Base-by-base conservation (phyloP, 371 early-diverging fungal genomes). In the Dinochytrium kinnereticum region DNA sequence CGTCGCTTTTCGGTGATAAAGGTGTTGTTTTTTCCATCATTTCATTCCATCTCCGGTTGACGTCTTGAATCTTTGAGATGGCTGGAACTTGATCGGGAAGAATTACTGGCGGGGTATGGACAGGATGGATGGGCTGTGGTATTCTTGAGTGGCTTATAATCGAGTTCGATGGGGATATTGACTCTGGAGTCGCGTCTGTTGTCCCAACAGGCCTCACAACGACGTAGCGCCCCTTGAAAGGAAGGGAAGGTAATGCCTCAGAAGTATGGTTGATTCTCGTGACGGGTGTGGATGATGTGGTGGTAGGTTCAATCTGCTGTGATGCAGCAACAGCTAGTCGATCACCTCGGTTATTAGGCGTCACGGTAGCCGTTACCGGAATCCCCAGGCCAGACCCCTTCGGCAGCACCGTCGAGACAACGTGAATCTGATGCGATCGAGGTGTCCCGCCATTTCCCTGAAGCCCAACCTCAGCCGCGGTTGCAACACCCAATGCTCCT, bases 41-140 rank as follows among this genome's bases (percentile, higher is more conserved):
- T 30, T 66, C 66, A 40, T 66, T 66, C 66, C 66, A 66, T 44
- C 66, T 38, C n/a, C 66, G 38, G 28, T 66, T 66, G 5, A 66
- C 30, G 44, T 37, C 66, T 2, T 66, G 44, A 44, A 66, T 66
- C 19, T 40, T 30, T 3, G 49, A 66, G 26, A 10, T 24, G 26
- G 64, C 64, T 64, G 44, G 28, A 13, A 36, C 33, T 30, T 55
- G n/a, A n/a, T 55, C 10, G 24, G 49, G 49, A 13, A 44, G 49
- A 21, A 21, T 44, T 13, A 21, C 10, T 21, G 49, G 49, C 49
- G 49, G 49, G 49, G 49, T 44, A 44, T 7, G 15, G 21, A 55
- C 17, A 7, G 10, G 57, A 55, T 55, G n/a, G n/a, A n/a, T n/a
- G n/a, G n/a, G n/a, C n/a, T n/a, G n/a, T n/a, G n/a, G n/a, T n/a